Evolutionary conservation across 805 yeast species (phyloP).

Genomic region (Spathaspora boniae): DNA sequence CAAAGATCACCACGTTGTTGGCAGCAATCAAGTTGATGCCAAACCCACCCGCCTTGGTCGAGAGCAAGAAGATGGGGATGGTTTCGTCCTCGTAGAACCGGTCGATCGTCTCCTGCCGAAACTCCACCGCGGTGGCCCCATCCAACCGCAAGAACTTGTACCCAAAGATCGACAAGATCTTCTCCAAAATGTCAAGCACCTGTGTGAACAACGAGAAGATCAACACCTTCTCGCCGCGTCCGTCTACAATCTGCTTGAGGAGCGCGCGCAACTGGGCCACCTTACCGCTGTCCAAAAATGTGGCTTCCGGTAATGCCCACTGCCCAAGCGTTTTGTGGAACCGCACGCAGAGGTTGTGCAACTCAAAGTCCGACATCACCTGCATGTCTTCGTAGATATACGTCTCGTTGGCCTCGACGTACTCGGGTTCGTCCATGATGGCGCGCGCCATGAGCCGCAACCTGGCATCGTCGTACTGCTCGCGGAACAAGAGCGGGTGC

Average conservation of each 20-base stretch:
- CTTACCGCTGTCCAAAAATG: constrained; percentile 74
- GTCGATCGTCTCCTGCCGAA: constrained; percentile 89
- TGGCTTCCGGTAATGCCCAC: constrained; percentile 50
- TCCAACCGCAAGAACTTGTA: constrained; percentile 81
- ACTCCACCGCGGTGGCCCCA: constrained; percentile 91
- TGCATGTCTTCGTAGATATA: constrained; percentile 92
- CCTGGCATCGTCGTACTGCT: constrained; percentile 51
- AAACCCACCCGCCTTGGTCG: constrained; percentile 98
- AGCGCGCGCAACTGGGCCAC: constrained; percentile 53
- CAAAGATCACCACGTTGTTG: constrained; percentile 85
- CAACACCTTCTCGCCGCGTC: constrained; percentile 65
- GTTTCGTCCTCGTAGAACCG: constrained; percentile 75
- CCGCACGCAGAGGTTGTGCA: constrained; percentile 67
- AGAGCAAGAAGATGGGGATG: constrained; percentile 81
- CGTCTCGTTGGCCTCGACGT: constrained; percentile 69
- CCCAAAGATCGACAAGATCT: constrained; percentile 58
- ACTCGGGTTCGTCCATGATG: constrained; percentile 79
- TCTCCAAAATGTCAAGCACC: constrained; percentile 82
- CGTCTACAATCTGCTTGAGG: constrained; percentile 51
- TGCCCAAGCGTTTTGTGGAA: constrained; percentile 64
- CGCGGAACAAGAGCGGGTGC: constrained; percentile 85
- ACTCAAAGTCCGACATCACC: constrained; percentile 89
- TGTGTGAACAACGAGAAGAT: constrained; percentile 92
- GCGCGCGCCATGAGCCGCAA: constrained; percentile 67
- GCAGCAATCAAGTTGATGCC: constrained; percentile 97